A percentile compares a stretch with the other conserved stretches of the same genome.
These are phyloP conservation scores for Yarrowia alimentaria DNA, from an alignment of 805 yeast species.

Conservation along the genomic window DNA sequence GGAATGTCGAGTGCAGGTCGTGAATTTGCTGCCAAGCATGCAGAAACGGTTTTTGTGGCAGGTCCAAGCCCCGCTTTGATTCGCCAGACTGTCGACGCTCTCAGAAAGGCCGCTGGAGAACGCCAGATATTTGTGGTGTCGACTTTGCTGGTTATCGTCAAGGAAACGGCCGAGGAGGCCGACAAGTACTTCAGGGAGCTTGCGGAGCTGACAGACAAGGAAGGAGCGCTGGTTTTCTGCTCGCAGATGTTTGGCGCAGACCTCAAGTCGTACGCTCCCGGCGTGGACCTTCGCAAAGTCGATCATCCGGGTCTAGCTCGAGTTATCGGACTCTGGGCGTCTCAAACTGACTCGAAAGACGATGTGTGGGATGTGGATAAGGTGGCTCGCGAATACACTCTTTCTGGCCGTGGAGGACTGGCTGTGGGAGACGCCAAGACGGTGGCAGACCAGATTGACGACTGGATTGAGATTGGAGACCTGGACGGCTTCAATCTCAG, in stretches of 20 bases:
- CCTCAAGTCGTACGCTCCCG: not conserved
- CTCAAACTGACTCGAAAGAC: conserved; percentile 33
- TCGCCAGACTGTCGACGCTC: conserved; percentile 38
- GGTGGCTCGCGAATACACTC: not conserved
- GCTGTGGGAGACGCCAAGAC: conserved; percentile 30
- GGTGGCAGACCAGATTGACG: conserved; percentile 45
- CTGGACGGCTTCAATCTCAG: conserved; percentile 47
- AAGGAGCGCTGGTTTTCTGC: conserved; percentile 10
- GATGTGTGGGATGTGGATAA: not conserved
- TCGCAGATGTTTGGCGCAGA: conserved; percentile 14
- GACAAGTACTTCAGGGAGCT: conserved; percentile 3
- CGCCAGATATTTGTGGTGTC: not conserved
- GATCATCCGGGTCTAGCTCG: not conserved
- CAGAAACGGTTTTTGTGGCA: conserved; percentile 45
- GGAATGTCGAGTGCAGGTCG: conserved; percentile 46
- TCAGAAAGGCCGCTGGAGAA: conserved; percentile 41
- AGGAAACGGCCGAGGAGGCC: not conserved
- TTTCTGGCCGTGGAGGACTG: conserved; percentile 6
- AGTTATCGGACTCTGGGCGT: conserved; percentile 4
- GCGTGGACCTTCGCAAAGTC: not conserved
- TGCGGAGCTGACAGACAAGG: not conserved
- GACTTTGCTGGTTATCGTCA: conserved; percentile 1
- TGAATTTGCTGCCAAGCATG: conserved; percentile 46
- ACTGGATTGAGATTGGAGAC: conserved; percentile 43
- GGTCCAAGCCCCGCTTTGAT: conserved; percentile 40